Evolutionary conservation across 192 early-diverging fungal species (phyloP).

Genomic region (Linnemannia schmuckeri): DNA sequence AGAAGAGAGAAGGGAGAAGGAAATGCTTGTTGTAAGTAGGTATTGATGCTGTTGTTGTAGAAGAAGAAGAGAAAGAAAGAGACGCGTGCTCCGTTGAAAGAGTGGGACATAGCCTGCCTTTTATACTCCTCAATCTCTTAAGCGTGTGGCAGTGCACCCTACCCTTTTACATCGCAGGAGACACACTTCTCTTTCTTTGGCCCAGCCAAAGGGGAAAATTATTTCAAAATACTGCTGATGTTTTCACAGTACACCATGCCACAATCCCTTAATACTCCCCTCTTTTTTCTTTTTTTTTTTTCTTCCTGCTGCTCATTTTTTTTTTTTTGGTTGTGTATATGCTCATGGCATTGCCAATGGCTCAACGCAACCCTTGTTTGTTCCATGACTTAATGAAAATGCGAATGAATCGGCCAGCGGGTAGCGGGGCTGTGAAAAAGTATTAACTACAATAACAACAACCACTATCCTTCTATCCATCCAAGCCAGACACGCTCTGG

Average conservation of each 20-base stretch:
- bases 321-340: not conserved
- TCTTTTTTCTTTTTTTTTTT: not conserved
- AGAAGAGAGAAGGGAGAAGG: not conserved
- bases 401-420: not conserved
- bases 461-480: not conserved
- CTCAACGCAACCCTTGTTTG: not conserved
- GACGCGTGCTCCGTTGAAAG: not conserved
- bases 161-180: too few species aligned
- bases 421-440: not conserved
- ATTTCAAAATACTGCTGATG: not conserved
- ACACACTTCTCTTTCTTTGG: too few species aligned
- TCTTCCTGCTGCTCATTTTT: not conserved
- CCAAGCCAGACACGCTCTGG: too few species aligned
- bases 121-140: not conserved
- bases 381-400: not conserved
- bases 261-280: not conserved
- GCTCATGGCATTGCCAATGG: not conserved
- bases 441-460: not conserved
- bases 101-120: slow-evolving; percentile 1
- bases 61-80: not conserved
- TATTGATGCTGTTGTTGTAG: too few species aligned
- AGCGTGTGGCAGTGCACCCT: too few species aligned
- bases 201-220: not conserved
- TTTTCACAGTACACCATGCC: not conserved
- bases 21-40: too few species aligned